A percentile compares a stretch with the other conserved stretches of the same genome.
Conservation (phyloP, 768 basidiomycete genomes). For the Daedaleopsis nitida region DNA sequence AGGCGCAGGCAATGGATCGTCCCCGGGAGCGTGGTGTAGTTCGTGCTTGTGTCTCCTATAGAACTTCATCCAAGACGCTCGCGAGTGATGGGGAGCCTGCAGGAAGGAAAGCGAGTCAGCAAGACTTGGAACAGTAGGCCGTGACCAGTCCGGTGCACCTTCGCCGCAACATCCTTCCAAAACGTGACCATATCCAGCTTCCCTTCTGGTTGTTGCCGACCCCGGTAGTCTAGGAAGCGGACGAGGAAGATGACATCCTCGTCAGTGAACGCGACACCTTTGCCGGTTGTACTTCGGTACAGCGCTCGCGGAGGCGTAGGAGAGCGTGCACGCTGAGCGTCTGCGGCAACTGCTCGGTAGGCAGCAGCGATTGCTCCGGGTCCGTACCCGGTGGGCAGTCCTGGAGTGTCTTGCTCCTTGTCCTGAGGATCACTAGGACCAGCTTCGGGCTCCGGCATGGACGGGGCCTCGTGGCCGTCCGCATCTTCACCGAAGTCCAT, state of each 20-base stretch:
- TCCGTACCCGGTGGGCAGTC: slow-evolving; percentile 30
- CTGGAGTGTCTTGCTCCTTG: slow-evolving; percentile 38
- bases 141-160: slow-evolving; percentile 43
- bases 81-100: slow-evolving; percentile 86
- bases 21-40: slow-evolving; percentile 61
- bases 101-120: not conserved
- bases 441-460: slow-evolving; percentile 37
- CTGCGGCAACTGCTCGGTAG: slow-evolving; percentile 41
- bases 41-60: slow-evolving; percentile 90
- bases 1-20: slow-evolving; percentile 71
- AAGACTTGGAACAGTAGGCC: too few species aligned
- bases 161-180: slow-evolving; percentile 76
- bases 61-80: slow-evolving; percentile 94
- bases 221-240: slow-evolving; percentile 63
- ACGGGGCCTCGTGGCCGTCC: slow-evolving; percentile 1
- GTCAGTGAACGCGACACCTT: slow-evolving; percentile 86
- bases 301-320: slow-evolving; percentile 81
- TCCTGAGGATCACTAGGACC: slow-evolving; percentile 45
- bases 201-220: slow-evolving; percentile 43
- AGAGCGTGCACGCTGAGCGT: slow-evolving; percentile 58
- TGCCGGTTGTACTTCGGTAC: slow-evolving; percentile 84
- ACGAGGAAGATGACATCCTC: slow-evolving; percentile 81
- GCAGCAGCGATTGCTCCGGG: slow-evolving; percentile 49
- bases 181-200: slow-evolving; percentile 74
- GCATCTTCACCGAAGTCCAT: slow-evolving; percentile 64